Conservation (phyloP, 441 rosid genomes). For the Bocquillonia castaneifolia region DNA sequence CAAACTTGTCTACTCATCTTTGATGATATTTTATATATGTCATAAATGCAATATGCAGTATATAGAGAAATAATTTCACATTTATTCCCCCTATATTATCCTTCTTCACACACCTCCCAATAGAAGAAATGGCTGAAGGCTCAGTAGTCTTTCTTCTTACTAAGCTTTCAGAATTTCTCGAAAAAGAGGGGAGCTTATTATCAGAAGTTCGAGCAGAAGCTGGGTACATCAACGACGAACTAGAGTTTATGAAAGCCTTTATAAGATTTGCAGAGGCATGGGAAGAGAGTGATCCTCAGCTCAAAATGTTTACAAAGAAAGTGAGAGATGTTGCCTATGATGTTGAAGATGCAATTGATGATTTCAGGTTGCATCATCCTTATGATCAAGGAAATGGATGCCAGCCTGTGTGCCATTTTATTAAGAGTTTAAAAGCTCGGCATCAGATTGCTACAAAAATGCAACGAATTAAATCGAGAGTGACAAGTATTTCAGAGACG, state of each 20-base stretch:
- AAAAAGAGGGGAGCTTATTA: constrained; percentile 23
- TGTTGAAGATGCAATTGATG: constrained; percentile 48
- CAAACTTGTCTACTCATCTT: neutral
- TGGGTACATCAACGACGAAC: constrained; percentile 28
- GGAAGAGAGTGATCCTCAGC: constrained; percentile 31
- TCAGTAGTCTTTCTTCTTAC: constrained; percentile 24
- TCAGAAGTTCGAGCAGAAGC: constrained; percentile 29
- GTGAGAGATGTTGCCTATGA: constrained; percentile 38
- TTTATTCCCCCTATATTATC: too few species aligned
- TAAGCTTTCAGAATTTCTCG: constrained; percentile 31
- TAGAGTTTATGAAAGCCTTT: constrained; percentile 40
- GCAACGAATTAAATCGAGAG: constrained; percentile 19
- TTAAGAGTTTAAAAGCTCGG: constrained; percentile 30
- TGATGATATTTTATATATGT: too few species aligned
- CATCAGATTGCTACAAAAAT: constrained; percentile 30
- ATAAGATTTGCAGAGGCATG: constrained; percentile 37
- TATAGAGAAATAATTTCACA: too few species aligned
- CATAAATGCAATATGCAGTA: too few species aligned
- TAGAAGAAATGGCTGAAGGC: constrained; percentile 9
- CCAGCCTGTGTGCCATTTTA: neutral
- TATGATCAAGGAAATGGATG: constrained; percentile 18
- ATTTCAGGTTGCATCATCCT: constrained; percentile 31
- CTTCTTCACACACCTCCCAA: neutral
- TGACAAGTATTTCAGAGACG: constrained; percentile 21
- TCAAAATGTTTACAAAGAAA: constrained; percentile 41